phyloP scores from a whole-genome alignment of 306 rosid genomes.

The Quercus bicolor region DNA sequence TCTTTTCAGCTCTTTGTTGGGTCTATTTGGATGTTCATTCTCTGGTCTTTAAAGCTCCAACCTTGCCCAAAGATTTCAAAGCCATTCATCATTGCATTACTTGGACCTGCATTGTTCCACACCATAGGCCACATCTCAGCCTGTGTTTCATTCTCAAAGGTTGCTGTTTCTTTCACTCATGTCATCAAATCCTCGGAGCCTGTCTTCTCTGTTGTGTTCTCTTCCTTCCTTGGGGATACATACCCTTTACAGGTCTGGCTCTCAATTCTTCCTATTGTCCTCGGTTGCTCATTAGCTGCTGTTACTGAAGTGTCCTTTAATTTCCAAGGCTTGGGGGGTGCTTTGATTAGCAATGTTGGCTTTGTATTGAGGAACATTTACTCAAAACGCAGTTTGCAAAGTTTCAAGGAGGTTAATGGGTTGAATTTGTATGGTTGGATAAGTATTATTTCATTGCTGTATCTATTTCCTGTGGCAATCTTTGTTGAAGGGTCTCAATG shows the following conservation, averaged over 20 bases:
- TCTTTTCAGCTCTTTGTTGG: slow-evolving; percentile 93
- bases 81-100: slow-evolving; percentile 69
- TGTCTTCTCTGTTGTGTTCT: slow-evolving; percentile 74
- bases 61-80: slow-evolving; percentile 80
- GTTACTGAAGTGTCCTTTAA: slow-evolving; percentile 88
- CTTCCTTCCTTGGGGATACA: slow-evolving; percentile 66
- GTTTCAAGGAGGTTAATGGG: slow-evolving; percentile 84
- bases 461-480: slow-evolving; percentile 81
- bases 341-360: slow-evolving; percentile 88
- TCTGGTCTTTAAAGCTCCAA: slow-evolving; percentile 81
- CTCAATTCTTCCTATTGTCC: slow-evolving; percentile 80
- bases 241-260: slow-evolving; percentile 91
- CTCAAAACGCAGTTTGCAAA: slow-evolving; percentile 72
- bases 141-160: slow-evolving; percentile 90
- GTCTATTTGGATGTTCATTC: slow-evolving; percentile 74
- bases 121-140: slow-evolving; percentile 96
- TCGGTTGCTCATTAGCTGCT: slow-evolving; percentile 88
- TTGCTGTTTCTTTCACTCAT: slow-evolving; percentile 94
- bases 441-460: slow-evolving; percentile 60
- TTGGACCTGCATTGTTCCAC: slow-evolving; percentile 96
- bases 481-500: slow-evolving; percentile 90
- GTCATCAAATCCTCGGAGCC: slow-evolving; percentile 96
- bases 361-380: slow-evolving; percentile 84
- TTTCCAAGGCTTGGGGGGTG: slow-evolving; percentile 76
- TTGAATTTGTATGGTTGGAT: slow-evolving; percentile 84